Conservation (phyloP, 139 green algal species). For the Pseudopediastrum boryanum region DNA sequence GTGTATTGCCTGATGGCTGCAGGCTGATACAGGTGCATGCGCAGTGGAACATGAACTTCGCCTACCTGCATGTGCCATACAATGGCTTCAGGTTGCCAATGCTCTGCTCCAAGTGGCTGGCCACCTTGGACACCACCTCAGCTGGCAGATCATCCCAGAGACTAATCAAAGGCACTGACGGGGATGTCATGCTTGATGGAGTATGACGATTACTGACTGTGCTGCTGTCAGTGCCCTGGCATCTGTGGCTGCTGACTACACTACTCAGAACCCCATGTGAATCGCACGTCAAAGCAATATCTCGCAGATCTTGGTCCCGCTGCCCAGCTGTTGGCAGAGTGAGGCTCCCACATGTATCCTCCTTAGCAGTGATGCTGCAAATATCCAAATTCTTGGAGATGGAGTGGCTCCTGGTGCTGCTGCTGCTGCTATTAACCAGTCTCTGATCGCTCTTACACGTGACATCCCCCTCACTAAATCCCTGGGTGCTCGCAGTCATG, state of each 20-base stretch:
- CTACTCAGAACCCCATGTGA: not conserved
- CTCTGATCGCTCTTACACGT: not conserved
- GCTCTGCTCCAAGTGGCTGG: not conserved
- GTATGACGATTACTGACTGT: not conserved
- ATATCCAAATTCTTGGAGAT: not conserved
- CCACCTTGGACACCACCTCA: not conserved
- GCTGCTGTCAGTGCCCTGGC: not conserved
- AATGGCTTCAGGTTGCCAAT: slow-evolving; percentile 5
- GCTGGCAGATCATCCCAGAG: slow-evolving; percentile 22
- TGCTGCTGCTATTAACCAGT: slow-evolving; percentile 1
- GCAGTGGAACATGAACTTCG: not conserved
- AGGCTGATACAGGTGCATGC: not conserved
- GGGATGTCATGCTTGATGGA: not conserved
- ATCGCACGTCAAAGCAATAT: not conserved
- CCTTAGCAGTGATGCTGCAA: not conserved
- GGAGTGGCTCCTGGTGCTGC: not conserved
- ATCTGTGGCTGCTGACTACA: not conserved
- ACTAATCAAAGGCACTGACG: too few species aligned
- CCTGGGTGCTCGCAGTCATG: not conserved
- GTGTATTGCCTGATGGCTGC: not conserved
- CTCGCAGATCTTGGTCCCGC: not conserved
- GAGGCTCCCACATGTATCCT: not conserved
- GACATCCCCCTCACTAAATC: not conserved
- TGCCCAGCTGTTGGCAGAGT: not conserved
- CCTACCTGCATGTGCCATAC: slow-evolving; percentile 15